Evolutionary conservation across 805 yeast genomes (phyloP), one percentile per base, ranked within the genome.

Genomic region (Pichia scutulata): DNA sequence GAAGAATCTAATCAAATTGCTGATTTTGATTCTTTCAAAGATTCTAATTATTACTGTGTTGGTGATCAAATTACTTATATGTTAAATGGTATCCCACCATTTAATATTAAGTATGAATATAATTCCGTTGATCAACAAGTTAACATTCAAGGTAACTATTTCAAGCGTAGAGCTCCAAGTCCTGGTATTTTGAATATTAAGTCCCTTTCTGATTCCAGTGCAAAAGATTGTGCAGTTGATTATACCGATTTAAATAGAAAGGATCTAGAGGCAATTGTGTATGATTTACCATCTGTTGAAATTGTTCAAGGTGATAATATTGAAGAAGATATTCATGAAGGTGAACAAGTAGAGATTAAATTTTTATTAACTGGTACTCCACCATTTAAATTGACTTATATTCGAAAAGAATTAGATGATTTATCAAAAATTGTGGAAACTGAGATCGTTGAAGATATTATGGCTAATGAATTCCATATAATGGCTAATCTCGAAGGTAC

Each of bases 401-500:
- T 85, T 9, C 77, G 98, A 62, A 82, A 86, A 7, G 68, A 64
- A 41, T 47, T 65, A 21, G 49, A 55, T 7, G 68, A 65, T 24
- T 60, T 55, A 37, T 68, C 68, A 47, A 71, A 69, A 41, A 64
- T 73, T 14, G 72, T 76, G 14, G 77, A 81, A 59, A 69, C 77
- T 59, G 65, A 81, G 54, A 80, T 82, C 14, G 77, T 88, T 37
- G 87, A 84, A 49, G 76, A 84, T 55, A 87, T 93, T 42, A 70
- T 78, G 68, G 84, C 78, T 2, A 70, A 81, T 60, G 86, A 82
- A 58, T 81, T 88, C 63, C 75, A 81, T 48, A 83, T 87, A 8
- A 70, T 75, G 60, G 92, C 96, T 2, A 85, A 87, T 57, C 70
- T 88, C 56, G 97, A 90, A 65, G 99, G 99, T 43, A 84, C 88